Base-by-base conservation (phyloP, 192 early-diverging fungal genomes). In the Umbelopsis vinacea region DNA sequence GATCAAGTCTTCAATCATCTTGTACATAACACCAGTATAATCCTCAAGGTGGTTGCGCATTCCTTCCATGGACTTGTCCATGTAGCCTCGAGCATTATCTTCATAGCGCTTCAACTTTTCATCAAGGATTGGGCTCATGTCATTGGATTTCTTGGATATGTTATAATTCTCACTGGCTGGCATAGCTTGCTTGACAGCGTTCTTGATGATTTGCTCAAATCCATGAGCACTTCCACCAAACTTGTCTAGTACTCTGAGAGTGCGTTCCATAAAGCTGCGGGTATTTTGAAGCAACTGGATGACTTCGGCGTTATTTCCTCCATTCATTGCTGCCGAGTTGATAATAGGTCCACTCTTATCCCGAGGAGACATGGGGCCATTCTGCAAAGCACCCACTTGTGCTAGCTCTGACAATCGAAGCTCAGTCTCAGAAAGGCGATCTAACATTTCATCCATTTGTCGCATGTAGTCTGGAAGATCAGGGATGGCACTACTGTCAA, bases 41-140 rank as follows among this genome's bases (percentile, higher is more conserved):
- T 79, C 77, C 24, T 74, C 69, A 10, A 79, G 38, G 50, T 79
- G 73, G 2, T 50, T 52, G 26, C 73, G 69, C 70, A 79, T 74
- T 12, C 55, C 63, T 12, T 47, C 29, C 72, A 79, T 74, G 0
- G 73, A 71, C 11, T 71, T 70, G 22, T 79, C 77, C 46, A 79
- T 46, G 52, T 74, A 79, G 17, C 47, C 66, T n/a, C 77, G 69
- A 5, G 77, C 77, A 21, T 70, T 79, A 2, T 71, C 66, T 60
- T 79, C 73, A 24, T 79, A 79, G 11, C 66, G 57, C 17, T 79
- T 66, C 57, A 79, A 47, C 19, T 71, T 67, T 7, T 79, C 69
- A 21, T 74, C 72, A 1, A 63, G 33, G 1, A 63, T 37, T 12
- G 57, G 57, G 33, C 29, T 68, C 21, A 57, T 68, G 0, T 68